Evolutionary conservation across 768 basidiomycete genomes (phyloP), one percentile per base, ranked within the genome.

Genomic region (Crucibulum laeve): DNA sequence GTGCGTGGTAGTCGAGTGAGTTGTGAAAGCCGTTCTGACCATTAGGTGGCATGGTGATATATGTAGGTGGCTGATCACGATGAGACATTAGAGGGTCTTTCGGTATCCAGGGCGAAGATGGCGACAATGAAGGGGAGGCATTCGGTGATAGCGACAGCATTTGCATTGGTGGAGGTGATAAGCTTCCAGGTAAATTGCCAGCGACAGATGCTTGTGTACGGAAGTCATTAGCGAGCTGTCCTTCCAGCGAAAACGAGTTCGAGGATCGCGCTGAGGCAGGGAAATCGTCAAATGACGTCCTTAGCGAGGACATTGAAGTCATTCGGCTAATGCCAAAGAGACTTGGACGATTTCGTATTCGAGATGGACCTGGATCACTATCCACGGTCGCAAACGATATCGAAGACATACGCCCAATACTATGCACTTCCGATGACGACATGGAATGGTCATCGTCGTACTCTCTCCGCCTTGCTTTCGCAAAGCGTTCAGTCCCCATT

Each of bases 391-490:
- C 79, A 55, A 87, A 87, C 15, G 89, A 92, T 53, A 87, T 79
- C 25, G 80, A 77, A 4, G 88, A 91, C 71, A 85, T 76, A 43
- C 80, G 80, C 32, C 82, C 76, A 42, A 80, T 68, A 58, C 82
- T 87, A 51, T 85, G 85, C 23, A 92, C 71, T 52, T 92, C 91
- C 37, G 87, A 90, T 22, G 87, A 90, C 42, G 89, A 91, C 78
- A 91, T 87, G 23, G 91, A 93, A 57, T 87, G 89, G 55, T 91
- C 91, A 57, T 92, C 91, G 64, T 94, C 91, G 52, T 77, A 85
- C 54, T 91, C 88, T 58, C 87, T 70, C 58, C 87, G 77, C 50
- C 91, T 78, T 48, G 80, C 86, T 70, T 93, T 93, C 43, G 76
- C 66, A 57, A 84, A 61, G 19, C 84, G 76, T 57, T 87, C 84